Conservation (phyloP, 768 basidiomycete species). For the Rhizopogon rudus region DNA sequence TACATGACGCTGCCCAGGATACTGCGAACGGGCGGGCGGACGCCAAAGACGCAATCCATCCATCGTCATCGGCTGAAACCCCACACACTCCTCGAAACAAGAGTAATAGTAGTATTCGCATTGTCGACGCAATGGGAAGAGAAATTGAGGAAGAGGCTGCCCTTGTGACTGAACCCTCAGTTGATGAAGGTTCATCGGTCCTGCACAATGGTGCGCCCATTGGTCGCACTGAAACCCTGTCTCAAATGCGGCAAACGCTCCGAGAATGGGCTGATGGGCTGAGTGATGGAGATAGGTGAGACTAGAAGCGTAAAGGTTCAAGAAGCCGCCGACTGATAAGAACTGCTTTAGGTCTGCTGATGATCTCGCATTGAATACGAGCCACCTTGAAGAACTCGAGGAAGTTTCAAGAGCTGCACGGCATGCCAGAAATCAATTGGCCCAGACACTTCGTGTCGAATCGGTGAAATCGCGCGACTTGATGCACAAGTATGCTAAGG, state of each 20-base stretch:
- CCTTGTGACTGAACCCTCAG: constrained; percentile 10
- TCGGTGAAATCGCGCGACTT: constrained; percentile 31
- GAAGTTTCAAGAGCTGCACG: constrained; percentile 50
- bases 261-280: constrained; percentile 51
- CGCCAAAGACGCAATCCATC: constrained; percentile 9
- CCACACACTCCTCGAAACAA: constrained; percentile 24
- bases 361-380: constrained; percentile 32
- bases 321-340: background rate
- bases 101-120: constrained; percentile 43
- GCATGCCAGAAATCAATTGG: constrained; percentile 41
- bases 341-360: constrained; percentile 31
- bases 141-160: constrained; percentile 38
- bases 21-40: constrained; percentile 14
- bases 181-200: constrained; percentile 17
- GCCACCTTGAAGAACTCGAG: constrained; percentile 46
- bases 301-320: background rate
- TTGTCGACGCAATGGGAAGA: constrained; percentile 68
- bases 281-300: constrained; percentile 54
- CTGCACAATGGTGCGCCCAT: constrained; percentile 17
- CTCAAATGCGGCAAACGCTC: constrained; percentile 54
- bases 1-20: background rate
- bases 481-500: constrained; percentile 28
- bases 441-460: constrained; percentile 36
- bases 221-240: constrained; percentile 47
- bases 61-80: constrained; percentile 7